phyloP scores from a whole-genome alignment of 164 flowering plant genomes.

The Pachysandra terminalis region DNA sequence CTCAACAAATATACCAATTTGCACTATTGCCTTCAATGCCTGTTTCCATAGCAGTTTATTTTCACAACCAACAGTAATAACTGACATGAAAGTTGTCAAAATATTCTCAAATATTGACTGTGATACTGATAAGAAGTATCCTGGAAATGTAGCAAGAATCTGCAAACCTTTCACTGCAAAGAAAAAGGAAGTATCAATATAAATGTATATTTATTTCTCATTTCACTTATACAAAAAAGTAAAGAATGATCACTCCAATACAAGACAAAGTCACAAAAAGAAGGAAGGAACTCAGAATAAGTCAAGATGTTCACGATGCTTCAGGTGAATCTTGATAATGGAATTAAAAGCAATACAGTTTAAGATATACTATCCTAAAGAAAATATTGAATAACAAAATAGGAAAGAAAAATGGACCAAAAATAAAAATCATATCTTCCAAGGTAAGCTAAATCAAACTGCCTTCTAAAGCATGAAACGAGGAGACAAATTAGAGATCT shows the following conservation, averaged over 20 bases:
- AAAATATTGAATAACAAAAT: no score
- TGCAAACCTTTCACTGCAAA: constrained; percentile 81
- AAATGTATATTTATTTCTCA: neutral
- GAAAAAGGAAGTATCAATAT: neutral
- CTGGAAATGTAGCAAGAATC: constrained; percentile 69
- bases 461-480: no score
- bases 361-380: neutral
- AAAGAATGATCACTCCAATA: neutral
- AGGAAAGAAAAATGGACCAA: neutral
- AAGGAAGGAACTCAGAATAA: neutral
- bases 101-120: constrained; percentile 47
- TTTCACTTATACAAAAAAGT: neutral
- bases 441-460: no score
- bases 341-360: neutral
- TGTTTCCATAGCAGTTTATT: constrained; percentile 48
- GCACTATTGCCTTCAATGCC: constrained; percentile 54
- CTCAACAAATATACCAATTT: constrained; percentile 57
- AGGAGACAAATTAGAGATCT: no score
- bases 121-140: constrained; percentile 35
- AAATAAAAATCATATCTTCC: no score
- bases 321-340: no score
- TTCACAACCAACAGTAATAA: constrained; percentile 30
- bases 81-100: constrained; percentile 41
- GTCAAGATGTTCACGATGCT: neutral
- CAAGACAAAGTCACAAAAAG: neutral